Conservation (phyloP, 1,139 yeast genomes). For the Wickerhamomyces sp. region DNA sequence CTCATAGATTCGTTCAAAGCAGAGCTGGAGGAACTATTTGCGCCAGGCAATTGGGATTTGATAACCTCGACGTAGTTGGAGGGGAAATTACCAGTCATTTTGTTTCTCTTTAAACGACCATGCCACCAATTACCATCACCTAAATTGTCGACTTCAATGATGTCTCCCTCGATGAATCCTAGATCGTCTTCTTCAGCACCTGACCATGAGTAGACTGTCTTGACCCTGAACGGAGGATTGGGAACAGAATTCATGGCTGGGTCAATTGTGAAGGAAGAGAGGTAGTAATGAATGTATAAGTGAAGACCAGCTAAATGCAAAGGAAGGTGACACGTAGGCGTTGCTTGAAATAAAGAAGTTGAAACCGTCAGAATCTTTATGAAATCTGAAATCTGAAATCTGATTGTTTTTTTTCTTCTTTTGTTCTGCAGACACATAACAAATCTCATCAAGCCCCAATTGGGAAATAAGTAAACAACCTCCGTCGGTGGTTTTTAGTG, state of each 20-base stretch:
- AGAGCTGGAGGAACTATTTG: slow-evolving; percentile 8
- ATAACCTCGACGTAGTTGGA: slow-evolving; percentile 73
- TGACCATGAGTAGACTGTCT: slow-evolving; percentile 83
- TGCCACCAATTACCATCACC: slow-evolving; percentile 94
- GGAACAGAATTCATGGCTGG: slow-evolving; percentile 17
- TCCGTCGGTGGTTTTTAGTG: too few species aligned
- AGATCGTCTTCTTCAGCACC: slow-evolving; percentile 84
- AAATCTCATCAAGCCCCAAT: too few species aligned
- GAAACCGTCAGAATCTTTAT: too few species aligned
- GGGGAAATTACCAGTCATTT: slow-evolving; percentile 82
- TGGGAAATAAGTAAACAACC: slow-evolving; percentile 6
- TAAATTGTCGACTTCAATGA: slow-evolving; percentile 72
- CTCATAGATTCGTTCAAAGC: too few species aligned
- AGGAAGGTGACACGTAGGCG: too few species aligned
- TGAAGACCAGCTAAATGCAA: too few species aligned
- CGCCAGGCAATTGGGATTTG: slow-evolving; percentile 25
- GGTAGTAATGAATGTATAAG: too few species aligned
- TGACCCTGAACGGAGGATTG: slow-evolving; percentile 62
- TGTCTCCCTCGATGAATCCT: slow-evolving; percentile 90
- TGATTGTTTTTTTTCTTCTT: neutral
- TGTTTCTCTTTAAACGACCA: slow-evolving; percentile 76
- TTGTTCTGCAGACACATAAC: too few species aligned
- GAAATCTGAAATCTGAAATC: neutral
- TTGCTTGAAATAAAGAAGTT: too few species aligned
- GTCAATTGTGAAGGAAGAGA: neutral